A percentile compares a stretch with the other conserved stretches of the same genome.
Conservation (phyloP, 1,284 basidiomycete genomes). For the Somion occarium region DNA sequence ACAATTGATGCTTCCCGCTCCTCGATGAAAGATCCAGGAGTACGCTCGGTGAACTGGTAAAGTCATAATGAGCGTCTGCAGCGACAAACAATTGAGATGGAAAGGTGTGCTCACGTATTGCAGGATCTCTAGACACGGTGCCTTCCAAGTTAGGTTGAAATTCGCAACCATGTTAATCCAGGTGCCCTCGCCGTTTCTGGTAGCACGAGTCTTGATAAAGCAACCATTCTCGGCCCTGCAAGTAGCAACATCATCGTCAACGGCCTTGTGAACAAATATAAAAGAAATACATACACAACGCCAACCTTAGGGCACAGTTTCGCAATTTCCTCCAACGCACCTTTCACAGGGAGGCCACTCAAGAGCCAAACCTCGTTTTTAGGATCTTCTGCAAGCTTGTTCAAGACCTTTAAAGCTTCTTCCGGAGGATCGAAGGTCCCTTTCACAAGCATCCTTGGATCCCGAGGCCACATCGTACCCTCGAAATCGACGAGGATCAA, state of each 20-base stretch:
- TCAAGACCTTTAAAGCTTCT: constrained; percentile 53
- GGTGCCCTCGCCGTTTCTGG: constrained; percentile 30
- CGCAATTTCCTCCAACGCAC: constrained; percentile 60
- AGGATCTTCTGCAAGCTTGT: constrained; percentile 55
- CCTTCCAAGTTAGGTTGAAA: constrained; percentile 78
- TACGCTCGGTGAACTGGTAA: constrained; percentile 81
- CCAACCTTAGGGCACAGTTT: constrained; percentile 63
- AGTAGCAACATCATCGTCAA: constrained; percentile 1
- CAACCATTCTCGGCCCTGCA: constrained; percentile 82
- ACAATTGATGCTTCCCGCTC: constrained; percentile 81
- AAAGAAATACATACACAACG: constrained; percentile 52
- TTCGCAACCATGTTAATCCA: constrained; percentile 83
- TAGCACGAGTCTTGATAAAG: constrained; percentile 61
- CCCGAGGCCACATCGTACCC: constrained; percentile 65
- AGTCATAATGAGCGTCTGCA: background rate
- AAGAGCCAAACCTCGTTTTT: constrained; percentile 81
- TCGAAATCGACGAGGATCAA: constrained; percentile 79
- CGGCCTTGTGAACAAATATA: background rate
- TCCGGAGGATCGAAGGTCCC: constrained; percentile 48
- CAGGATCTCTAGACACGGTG: constrained; percentile 74
- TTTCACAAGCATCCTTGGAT: constrained; percentile 36
- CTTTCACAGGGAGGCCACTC: constrained; percentile 66
- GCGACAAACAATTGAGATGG: too few species aligned
- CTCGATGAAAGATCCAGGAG: constrained; percentile 80
- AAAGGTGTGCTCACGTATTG: constrained; percentile 57